Conservation (phyloP, 257 asterid genomes). For the Handroanthus guayacan region DNA sequence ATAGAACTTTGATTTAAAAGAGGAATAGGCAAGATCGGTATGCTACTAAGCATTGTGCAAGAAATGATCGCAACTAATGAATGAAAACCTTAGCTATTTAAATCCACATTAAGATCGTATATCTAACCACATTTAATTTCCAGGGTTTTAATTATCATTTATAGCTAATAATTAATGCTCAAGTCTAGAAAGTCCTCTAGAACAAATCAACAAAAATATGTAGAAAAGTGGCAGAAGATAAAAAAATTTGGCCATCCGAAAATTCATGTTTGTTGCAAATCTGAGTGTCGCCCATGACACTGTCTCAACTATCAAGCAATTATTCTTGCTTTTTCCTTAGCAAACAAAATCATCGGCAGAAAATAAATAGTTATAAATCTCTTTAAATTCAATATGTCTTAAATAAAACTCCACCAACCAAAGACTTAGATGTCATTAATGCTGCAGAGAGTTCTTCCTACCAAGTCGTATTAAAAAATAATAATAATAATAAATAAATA, state of each 20-base stretch:
- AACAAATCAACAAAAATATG: not conserved
- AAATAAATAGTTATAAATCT: not conserved
- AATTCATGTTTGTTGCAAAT: not conserved
- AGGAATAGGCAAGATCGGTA: no score
- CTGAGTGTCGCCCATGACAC: not conserved
- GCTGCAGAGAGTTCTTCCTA: not conserved
- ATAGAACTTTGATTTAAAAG: no score
- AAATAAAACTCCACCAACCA: conserved; percentile 15
- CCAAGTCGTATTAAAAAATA: not conserved
- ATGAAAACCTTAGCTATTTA: not conserved
- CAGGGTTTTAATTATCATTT: no score
- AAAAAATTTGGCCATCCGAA: not conserved
- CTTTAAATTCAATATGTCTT: not conserved
- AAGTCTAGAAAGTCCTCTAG: not conserved
- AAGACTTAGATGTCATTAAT: not conserved
- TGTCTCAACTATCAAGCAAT: not conserved
- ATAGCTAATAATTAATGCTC: not conserved
- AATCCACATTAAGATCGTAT: not conserved
- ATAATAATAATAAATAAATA: not conserved
- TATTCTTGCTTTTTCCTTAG: not conserved
- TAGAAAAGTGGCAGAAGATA: not conserved
- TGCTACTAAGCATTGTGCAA: no score
- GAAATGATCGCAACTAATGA: not conserved
- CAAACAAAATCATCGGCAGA: not conserved
- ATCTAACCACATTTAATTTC: no score